Conservation (phyloP, 1,284 basidiomycete species). For the Rhizoctonia solani region DNA sequence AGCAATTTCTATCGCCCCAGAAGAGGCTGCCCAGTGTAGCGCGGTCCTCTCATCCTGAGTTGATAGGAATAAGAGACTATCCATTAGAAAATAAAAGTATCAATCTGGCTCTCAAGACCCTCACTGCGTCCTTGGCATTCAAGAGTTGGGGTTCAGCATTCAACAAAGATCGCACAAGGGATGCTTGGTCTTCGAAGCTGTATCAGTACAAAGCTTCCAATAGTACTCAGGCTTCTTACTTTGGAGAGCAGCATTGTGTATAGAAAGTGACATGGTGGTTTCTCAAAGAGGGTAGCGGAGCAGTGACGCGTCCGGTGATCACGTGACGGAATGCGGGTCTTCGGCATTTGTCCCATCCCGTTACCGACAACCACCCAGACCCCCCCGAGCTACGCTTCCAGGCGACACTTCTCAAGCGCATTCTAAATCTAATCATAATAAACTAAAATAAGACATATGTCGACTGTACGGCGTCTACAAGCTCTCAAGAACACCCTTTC, state of each 20-base stretch:
- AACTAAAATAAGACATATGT: too few relatives aligned
- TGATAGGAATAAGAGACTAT: constrained; percentile 18
- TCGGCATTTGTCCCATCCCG: too few relatives aligned
- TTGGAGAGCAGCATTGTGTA: constrained; percentile 70
- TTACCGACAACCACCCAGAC: not conserved
- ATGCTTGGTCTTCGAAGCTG: constrained; percentile 60
- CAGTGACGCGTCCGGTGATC: constrained; percentile 28
- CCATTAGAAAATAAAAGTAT: too few relatives aligned
- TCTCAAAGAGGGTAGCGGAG: not conserved
- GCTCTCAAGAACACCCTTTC: not conserved
- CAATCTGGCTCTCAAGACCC: not conserved
- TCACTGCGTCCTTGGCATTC: constrained; percentile 70
- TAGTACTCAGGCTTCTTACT: constrained; percentile 49
- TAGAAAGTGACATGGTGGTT: constrained; percentile 42
- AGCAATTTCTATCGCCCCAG: constrained; percentile 67
- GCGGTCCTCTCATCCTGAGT: constrained; percentile 83
- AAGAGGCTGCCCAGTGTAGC: constrained; percentile 87
- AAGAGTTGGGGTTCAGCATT: constrained; percentile 68
- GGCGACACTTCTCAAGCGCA: too few relatives aligned
- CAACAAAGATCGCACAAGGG: constrained; percentile 71
- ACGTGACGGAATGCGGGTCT: constrained; percentile 20
- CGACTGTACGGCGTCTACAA: constrained; percentile 8
- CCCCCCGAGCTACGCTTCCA: not conserved
- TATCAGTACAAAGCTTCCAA: constrained; percentile 43
- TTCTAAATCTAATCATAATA: too few relatives aligned